Percentiles rank a stretch among this genome's conserved stretches.
Conservation (phyloP, 371 early-diverging fungal genomes). For the Thermomucor indicae-seudaticae region DNA sequence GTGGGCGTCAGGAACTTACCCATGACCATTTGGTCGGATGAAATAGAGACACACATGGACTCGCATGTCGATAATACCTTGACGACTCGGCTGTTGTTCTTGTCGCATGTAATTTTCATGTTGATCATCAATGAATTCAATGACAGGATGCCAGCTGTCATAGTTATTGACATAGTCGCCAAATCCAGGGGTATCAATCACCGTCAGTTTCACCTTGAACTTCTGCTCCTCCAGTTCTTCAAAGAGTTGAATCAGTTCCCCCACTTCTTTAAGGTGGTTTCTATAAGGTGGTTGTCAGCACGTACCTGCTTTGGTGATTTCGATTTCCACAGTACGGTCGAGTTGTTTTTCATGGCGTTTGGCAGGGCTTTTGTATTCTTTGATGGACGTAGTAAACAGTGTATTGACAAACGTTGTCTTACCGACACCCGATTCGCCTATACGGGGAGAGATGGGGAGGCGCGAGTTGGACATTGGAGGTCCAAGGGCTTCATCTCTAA, state of each 20-base stretch:
- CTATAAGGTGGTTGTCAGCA: neutral
- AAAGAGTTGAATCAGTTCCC: neutral
- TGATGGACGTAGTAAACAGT: slow-evolving; percentile 67
- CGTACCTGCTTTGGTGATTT: slow-evolving; percentile 34
- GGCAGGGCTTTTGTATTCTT: slow-evolving; percentile 56
- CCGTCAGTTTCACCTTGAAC: slow-evolving; percentile 89
- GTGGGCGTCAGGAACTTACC: slow-evolving; percentile 38
- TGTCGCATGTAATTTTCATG: slow-evolving; percentile 88
- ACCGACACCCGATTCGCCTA: slow-evolving; percentile 49
- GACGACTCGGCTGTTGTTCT: slow-evolving; percentile 56
- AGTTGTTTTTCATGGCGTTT: slow-evolving; percentile 54
- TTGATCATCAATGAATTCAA: slow-evolving; percentile 91
- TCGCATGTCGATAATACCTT: slow-evolving; percentile 63
- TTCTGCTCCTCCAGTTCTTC: slow-evolving; percentile 94
- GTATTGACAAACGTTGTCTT: slow-evolving; percentile 88
- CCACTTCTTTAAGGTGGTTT: neutral
- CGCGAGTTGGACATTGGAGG: neutral
- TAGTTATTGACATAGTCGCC: slow-evolving; percentile 83
- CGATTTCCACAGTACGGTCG: slow-evolving; percentile 80
- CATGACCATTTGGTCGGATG: slow-evolving; percentile 87
- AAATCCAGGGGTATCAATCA: slow-evolving; percentile 91
- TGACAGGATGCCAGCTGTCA: slow-evolving; percentile 70
- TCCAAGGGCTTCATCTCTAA: neutral
- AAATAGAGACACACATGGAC: slow-evolving; percentile 95
- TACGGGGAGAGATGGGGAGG: neutral